phyloP scores from a whole-genome alignment of 768 basidiomycete species.

The Suillus plorans region DNA sequence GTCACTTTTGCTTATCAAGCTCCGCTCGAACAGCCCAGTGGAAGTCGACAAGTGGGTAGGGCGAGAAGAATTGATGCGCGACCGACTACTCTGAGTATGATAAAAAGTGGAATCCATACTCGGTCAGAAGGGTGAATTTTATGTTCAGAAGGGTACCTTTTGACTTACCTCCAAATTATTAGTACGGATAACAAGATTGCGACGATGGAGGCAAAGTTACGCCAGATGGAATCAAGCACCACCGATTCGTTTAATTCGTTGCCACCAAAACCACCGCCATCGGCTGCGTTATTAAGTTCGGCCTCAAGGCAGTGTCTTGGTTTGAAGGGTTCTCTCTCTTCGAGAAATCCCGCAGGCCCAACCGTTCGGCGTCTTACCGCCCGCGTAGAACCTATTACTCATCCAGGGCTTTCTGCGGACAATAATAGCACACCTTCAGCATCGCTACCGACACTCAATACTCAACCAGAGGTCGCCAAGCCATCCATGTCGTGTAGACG shows the following conservation, averaged over 20 bases:
- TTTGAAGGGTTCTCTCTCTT: not conserved
- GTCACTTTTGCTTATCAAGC: conserved; percentile 95
- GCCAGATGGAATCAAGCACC: conserved; percentile 58
- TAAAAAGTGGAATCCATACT: conserved; percentile 65
- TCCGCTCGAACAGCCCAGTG: conserved; percentile 36
- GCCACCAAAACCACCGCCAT: conserved; percentile 20
- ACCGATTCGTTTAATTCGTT: conserved; percentile 13
- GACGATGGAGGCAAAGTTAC: conserved; percentile 92
- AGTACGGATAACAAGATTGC: conserved; percentile 91
- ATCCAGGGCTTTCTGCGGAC: not conserved
- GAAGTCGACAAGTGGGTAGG: conserved; percentile 28
- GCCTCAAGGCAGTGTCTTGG: not conserved
- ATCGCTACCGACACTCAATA: not conserved
- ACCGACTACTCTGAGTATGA: conserved; percentile 84
- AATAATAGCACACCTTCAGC: not conserved
- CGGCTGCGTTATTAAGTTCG: not conserved
- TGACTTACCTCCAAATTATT: conserved; percentile 17
- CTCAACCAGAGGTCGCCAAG: not conserved
- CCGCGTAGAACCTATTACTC: not conserved
- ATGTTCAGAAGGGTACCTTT: conserved; percentile 2
- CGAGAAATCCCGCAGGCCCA: not conserved
- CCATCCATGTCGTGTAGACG: conserved; percentile 9
- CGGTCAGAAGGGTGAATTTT: conserved; percentile 43
- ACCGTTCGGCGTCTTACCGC: not conserved
- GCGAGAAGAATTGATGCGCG: conserved; percentile 56